These are phyloP conservation scores for Lablab purpureus DNA, from an alignment of 306 rosid genomes.

Conservation along the genomic window DNA sequence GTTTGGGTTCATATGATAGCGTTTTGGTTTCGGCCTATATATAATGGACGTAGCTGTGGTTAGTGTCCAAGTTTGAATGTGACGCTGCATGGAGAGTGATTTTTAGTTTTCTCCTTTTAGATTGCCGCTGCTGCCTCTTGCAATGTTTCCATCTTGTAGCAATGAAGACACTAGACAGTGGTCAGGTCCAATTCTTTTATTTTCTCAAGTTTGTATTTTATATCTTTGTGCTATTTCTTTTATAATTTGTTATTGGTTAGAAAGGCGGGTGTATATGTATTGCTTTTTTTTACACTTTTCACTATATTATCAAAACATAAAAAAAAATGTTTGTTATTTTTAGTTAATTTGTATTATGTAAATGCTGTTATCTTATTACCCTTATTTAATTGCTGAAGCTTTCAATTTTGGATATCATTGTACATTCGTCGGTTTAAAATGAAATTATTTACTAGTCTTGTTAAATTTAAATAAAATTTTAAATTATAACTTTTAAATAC, in stretches of 20 bases:
- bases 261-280: constrained; percentile 63
- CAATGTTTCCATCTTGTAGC: constrained; percentile 56
- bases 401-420: background rate
- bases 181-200: constrained; percentile 67
- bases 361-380: background rate
- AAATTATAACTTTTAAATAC: too few relatives aligned
- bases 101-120: constrained; percentile 45
- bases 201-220: constrained; percentile 54
- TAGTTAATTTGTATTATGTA: background rate
- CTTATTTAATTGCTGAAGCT: background rate
- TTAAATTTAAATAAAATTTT: too few relatives aligned
- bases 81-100: constrained; percentile 72
- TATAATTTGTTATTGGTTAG: constrained; percentile 39
- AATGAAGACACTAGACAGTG: constrained; percentile 46
- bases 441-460: background rate
- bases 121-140: constrained; percentile 56
- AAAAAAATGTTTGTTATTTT: constrained; percentile 41
- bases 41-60: constrained; percentile 53
- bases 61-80: constrained; percentile 63
- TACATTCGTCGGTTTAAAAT: background rate
- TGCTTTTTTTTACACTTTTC: constrained; percentile 52
- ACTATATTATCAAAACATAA: constrained; percentile 45
- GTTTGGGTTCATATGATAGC: constrained; percentile 49
- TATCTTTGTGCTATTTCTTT: background rate
- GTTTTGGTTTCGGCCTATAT: constrained; percentile 44